Conservation (phyloP, 2,329 filamentous ascomycete genomes). For the Penicillium polonicum region DNA sequence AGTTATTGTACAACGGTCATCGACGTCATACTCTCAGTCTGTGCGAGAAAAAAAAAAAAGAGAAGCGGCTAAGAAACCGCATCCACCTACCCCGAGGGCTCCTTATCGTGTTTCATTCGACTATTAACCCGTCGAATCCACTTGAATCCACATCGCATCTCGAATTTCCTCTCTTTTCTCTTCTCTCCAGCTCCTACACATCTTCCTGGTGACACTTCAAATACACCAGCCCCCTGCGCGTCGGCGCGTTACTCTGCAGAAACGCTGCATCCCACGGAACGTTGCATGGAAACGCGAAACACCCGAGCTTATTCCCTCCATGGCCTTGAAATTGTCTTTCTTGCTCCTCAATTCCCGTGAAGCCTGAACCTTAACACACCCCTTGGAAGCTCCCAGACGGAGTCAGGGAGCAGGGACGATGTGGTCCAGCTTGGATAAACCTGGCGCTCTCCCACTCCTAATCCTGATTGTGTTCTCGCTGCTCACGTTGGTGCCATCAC, state of each 20-base stretch:
- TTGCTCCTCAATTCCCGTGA: conserved; percentile 5
- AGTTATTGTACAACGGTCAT: background rate
- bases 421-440: conserved; percentile 36
- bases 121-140: background rate
- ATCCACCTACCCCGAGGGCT: conserved; percentile 1
- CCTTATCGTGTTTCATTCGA: background rate
- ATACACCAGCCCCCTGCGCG: background rate
- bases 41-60: background rate
- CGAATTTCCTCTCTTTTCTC: background rate
- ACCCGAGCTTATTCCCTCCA: conserved; percentile 6
- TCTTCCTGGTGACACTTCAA: too few relatives aligned
- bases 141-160: background rate
- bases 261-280: conserved; percentile 1
- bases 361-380: background rate
- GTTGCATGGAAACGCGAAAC: conserved; percentile 6
- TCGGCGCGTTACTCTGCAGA: conserved; percentile 3
- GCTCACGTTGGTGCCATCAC: conserved; percentile 35
- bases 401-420: conserved; percentile 65
- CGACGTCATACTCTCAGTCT: conserved; percentile 1
- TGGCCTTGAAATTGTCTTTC: conserved; percentile 7
- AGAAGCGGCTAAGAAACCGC: background rate
- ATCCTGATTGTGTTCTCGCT: conserved; percentile 35
- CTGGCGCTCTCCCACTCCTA: conserved; percentile 36
- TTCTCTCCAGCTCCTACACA: background rate
- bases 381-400: conserved; percentile 10